Evolutionary conservation across 805 yeast species (phyloP), one percentile per base, ranked within the genome.

Genomic region (Cyberlindnera suaveolens): DNA sequence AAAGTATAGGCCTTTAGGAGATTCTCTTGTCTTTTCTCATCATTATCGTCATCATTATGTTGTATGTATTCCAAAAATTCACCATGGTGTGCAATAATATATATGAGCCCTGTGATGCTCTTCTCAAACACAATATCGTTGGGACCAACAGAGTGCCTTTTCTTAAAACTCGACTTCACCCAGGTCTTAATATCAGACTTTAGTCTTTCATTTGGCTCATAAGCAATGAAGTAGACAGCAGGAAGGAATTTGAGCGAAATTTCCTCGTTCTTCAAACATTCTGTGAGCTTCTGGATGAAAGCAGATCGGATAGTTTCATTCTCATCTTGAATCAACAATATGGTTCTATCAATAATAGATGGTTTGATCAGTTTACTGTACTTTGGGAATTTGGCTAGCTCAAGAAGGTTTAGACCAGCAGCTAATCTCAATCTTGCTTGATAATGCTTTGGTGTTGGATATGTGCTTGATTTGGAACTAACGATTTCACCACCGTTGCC

Each of bases 401-500:
- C 80, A 29, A 89, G 60, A 10, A 88, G 53, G 50, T 70, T 71
- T 31, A 75, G 55, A 1, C 95, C 95, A 1, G 95, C 91, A 30
- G 66, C 69, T 10, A 85, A 64, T 51, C 95, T 70, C 39, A 88
- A 61, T 48, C 77, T 74, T 45, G 80, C 71, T 56, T 82, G 83
- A 54, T 66, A 80, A 31, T 65, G 64, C 20, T 58, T 65, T 4
- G 96, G 95, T 0, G 95, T 84, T 14, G 84, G 80, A 51, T 62
- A 69, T 15, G 64, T 62, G 9, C 61, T 65, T 5, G 70, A 52
- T 42, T 70, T 68, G 19, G 58, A 47, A 41, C 74, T 49, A 3
- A 81, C 76, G 29, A 88, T 72, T 54, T 89, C 96, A 26, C 96
- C 96, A 36, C 85, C 84, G 57, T 82, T 82, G 1, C 80, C 77